phyloP scores from a whole-genome alignment of 2,329 filamentous ascomycete genomes.

The Xylaria polymorpha region DNA sequence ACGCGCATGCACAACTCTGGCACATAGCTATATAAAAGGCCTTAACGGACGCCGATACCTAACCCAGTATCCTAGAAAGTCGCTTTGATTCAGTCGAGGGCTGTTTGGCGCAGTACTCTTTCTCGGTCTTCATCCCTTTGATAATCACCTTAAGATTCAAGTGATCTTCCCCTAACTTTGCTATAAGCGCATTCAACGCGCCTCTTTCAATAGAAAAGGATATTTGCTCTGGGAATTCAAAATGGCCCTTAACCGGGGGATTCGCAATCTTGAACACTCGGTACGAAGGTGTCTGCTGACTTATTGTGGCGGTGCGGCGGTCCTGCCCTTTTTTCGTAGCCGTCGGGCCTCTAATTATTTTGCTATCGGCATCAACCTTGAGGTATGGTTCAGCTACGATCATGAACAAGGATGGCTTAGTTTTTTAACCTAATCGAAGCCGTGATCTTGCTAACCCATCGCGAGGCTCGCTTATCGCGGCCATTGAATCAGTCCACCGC shows the following conservation, averaged over 20 bases:
- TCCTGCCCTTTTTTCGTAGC: too few relatives aligned
- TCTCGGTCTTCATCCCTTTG: conserved; percentile 26
- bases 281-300: too few relatives aligned
- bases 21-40: conserved; percentile 27
- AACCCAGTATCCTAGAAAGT: conserved; percentile 10
- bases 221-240: conserved; percentile 20
- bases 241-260: not conserved
- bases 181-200: conserved; percentile 14
- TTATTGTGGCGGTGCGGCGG: too few relatives aligned
- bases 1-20: conserved; percentile 15
- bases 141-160: conserved; percentile 28
- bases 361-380: too few relatives aligned
- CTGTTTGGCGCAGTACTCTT: not conserved
- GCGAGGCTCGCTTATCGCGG: too few relatives aligned
- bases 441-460: too few relatives aligned
- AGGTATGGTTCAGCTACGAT: too few relatives aligned
- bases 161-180: conserved; percentile 19
- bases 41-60: conserved; percentile 21
- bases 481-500: too few relatives aligned
- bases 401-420: too few relatives aligned
- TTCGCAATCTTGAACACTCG: too few relatives aligned
- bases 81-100: conserved; percentile 12
- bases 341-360: too few relatives aligned
- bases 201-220: conserved; percentile 24
- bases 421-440: too few relatives aligned